Evolutionary conservation across 1,284 basidiomycete species (phyloP).

Genomic region (Cutaneotrichosporon cavernicola): DNA sequence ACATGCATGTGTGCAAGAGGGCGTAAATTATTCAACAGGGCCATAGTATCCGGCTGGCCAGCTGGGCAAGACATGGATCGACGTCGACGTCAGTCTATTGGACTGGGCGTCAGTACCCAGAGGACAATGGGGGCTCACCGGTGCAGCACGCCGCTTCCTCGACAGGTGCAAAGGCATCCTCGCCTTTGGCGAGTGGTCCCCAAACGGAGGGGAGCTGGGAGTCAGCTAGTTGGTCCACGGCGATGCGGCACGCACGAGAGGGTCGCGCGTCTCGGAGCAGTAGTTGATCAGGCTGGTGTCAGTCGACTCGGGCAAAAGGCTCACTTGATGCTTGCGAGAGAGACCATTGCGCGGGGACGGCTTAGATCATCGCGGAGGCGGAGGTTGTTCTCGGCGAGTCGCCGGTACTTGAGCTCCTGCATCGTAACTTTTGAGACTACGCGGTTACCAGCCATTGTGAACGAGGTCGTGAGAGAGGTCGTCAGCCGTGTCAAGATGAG

Average conservation of each 20-base stretch:
- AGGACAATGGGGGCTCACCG: conserved; percentile 26
- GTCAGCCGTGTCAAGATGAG: neutral
- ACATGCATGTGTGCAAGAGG: conserved; percentile 4
- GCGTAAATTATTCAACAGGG: conserved; percentile 1
- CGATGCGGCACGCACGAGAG: conserved; percentile 61
- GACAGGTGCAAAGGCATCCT: conserved; percentile 53
- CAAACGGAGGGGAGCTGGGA: conserved; percentile 81
- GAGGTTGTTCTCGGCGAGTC: conserved; percentile 90
- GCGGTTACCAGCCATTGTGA: conserved; percentile 10
- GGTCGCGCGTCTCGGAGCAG: conserved; percentile 87
- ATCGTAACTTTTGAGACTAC: conserved; percentile 59
- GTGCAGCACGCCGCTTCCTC: conserved; percentile 43
- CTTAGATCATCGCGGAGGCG: conserved; percentile 86
- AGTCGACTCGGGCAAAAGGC: conserved; percentile 11
- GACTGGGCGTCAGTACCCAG: neutral
- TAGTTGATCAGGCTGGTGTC: conserved; percentile 78
- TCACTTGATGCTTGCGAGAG: conserved; percentile 69
- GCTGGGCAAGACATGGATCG: neutral
- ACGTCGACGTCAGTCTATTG: neutral
- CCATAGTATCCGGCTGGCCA: neutral
- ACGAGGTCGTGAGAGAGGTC: conserved; percentile 27
- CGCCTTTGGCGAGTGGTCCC: conserved; percentile 83
- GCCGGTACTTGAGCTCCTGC: conserved; percentile 93
- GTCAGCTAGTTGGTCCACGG: neutral
- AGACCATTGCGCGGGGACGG: conserved; percentile 82